phyloP scores from a whole-genome alignment of 2,329 filamentous ascomycete genomes.

The Aspergillus sp. region DNA sequence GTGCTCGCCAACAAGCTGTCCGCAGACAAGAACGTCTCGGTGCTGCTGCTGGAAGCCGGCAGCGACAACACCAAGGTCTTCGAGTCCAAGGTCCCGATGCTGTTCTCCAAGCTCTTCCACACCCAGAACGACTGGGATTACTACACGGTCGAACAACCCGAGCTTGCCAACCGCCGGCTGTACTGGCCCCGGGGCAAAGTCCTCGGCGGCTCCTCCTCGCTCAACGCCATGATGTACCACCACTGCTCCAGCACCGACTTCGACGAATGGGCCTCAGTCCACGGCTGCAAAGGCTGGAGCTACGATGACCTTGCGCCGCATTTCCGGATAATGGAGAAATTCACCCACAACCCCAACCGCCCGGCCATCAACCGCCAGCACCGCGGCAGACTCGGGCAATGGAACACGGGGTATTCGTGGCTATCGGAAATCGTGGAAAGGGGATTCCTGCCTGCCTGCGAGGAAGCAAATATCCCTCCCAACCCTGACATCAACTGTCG shows the following conservation, averaged over 20 bases:
- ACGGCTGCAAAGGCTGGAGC: not conserved
- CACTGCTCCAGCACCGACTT: not conserved
- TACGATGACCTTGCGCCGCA: not conserved
- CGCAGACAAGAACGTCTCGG: not conserved
- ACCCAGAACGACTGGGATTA: not conserved
- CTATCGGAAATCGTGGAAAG: too few species aligned
- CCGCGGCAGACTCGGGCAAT: too few species aligned
- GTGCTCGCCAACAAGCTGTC: not conserved
- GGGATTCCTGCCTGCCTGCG: too few species aligned
- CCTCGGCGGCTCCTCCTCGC: not conserved
- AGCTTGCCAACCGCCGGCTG: not conserved
- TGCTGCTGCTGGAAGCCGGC: not conserved
- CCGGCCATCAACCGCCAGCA: too few species aligned
- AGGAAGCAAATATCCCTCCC: too few species aligned
- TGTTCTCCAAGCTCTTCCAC: too few species aligned
- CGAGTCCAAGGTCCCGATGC: too few species aligned
- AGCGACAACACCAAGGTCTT: not conserved
- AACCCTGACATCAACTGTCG: too few species aligned
- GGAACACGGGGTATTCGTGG: too few species aligned
- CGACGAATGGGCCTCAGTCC: not conserved
- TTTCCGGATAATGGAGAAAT: too few species aligned
- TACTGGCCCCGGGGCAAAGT: not conserved
- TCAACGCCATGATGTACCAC: not conserved
- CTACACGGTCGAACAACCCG: not conserved
- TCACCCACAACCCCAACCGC: too few species aligned